Conservation (phyloP, 1,284 basidiomycete species). For the Megacollybia platyphylla region DNA sequence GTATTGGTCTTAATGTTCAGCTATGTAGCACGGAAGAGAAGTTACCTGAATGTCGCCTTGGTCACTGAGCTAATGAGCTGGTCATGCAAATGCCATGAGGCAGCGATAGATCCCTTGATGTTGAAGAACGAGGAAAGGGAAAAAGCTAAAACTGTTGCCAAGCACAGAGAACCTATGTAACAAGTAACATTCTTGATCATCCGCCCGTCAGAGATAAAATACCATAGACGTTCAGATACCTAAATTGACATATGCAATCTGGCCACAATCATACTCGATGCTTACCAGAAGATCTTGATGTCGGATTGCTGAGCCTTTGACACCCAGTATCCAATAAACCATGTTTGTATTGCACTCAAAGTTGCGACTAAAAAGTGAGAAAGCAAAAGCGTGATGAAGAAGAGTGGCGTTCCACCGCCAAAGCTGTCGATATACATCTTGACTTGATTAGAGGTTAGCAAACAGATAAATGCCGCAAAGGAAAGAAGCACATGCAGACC, state of each 20-base stretch:
- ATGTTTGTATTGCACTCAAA: conserved; percentile 20
- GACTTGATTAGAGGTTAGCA: conserved; percentile 8
- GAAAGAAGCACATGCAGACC: conserved; percentile 18
- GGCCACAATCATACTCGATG: too few species aligned
- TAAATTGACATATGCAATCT: too few species aligned
- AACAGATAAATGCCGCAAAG: conserved; percentile 3
- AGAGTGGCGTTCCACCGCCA: conserved; percentile 23
- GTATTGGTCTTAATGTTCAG: not conserved
- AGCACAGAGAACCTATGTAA: conserved; percentile 9
- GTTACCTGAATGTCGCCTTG: conserved; percentile 36
- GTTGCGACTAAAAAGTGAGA: conserved; percentile 11
- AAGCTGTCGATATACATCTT: conserved; percentile 20
- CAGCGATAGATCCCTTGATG: conserved; percentile 30
- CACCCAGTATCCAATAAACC: conserved; percentile 39
- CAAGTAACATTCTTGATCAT: too few species aligned
- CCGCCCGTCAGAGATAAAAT: too few species aligned
- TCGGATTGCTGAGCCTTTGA: not conserved
- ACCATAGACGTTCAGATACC: too few species aligned
- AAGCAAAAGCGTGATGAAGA: conserved; percentile 24
- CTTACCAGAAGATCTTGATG: too few species aligned
- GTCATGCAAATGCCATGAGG: conserved; percentile 44
- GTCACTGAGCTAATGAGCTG: conserved; percentile 44
- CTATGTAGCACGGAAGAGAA: not conserved
- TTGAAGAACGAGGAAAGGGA: conserved; percentile 12
- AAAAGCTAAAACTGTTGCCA: conserved; percentile 14